phyloP scores from a whole-genome alignment of 345 rosid species.

The Murraya paniculata region DNA sequence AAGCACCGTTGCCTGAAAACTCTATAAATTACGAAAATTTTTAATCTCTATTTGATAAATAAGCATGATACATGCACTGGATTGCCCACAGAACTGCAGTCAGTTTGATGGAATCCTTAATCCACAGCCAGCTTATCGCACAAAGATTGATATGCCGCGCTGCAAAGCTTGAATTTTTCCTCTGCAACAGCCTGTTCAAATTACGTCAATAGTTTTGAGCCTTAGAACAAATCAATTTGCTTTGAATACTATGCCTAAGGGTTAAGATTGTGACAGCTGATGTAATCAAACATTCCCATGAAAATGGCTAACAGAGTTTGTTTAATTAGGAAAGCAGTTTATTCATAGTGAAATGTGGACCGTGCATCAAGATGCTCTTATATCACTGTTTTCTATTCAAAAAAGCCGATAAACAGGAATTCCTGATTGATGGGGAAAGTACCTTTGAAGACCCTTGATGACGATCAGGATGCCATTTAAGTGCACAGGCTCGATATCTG shows the following conservation, averaged over 20 bases:
- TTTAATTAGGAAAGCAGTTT: neutral
- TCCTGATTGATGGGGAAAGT: neutral
- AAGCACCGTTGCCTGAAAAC: constrained; percentile 1
- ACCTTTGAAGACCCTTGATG: constrained; percentile 86
- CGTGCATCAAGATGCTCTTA: neutral
- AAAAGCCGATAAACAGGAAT: neutral
- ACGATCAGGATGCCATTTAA: constrained; percentile 97
- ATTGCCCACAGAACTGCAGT: neutral
- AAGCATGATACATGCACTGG: neutral
- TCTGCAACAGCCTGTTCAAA: constrained; percentile 59
- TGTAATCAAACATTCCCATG: neutral
- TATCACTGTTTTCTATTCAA: neutral
- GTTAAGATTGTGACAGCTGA: neutral
- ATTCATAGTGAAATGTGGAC: neutral
- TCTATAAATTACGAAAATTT: neutral
- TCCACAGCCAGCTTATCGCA: constrained; percentile 60
- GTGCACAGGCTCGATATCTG: constrained; percentile 81
- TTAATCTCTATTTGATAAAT: neutral
- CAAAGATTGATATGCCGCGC: constrained; percentile 69
- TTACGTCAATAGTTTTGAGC: neutral
- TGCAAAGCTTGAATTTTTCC: constrained; percentile 85
- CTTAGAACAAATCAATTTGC: neutral
- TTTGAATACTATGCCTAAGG: neutral
- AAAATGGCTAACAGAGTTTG: neutral
- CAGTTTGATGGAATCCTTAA: constrained; percentile 17